These are phyloP conservation scores for Domatiomyces catenatus DNA, from an alignment of 2,329 filamentous ascomycete species.

Conservation along the genomic window DNA sequence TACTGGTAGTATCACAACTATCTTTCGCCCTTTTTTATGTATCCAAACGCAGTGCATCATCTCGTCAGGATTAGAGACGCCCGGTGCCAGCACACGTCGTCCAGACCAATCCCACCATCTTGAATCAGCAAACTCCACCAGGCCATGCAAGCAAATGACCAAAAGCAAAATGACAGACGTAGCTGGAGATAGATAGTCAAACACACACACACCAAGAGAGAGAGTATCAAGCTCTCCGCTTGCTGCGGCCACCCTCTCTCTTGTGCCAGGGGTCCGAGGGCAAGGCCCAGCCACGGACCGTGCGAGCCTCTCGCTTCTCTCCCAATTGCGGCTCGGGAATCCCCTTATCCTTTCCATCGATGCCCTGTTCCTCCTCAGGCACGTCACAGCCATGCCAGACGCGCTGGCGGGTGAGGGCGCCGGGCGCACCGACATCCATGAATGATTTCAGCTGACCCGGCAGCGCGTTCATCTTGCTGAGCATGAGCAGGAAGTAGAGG, in stretches of 20 bases:
- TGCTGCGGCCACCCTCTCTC: constrained; percentile 33
- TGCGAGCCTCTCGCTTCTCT: constrained; percentile 47
- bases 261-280: constrained; percentile 46
- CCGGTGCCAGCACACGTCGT: neutral
- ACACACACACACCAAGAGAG: neutral
- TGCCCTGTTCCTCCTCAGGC: constrained; percentile 14
- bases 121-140: neutral
- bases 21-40: too few relatives aligned
- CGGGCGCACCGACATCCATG: constrained; percentile 46
- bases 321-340: constrained; percentile 44
- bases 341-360: constrained; percentile 43
- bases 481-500: constrained; percentile 51
- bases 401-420: constrained; percentile 40
- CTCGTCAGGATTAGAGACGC: neutral
- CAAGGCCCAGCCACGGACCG: constrained; percentile 46
- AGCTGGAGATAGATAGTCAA: too few relatives aligned
- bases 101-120: neutral
- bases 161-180: neutral
- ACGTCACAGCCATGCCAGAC: constrained; percentile 24
- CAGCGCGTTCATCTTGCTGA: constrained; percentile 45
- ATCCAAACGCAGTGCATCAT: too few relatives aligned
- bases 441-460: constrained; percentile 41
- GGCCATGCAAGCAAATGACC: neutral
- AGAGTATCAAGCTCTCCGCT: constrained; percentile 9
- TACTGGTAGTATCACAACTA: neutral